phyloP scores from a whole-genome alignment of 2,329 filamentous ascomycete genomes.

The Alternaria ventricosa region DNA sequence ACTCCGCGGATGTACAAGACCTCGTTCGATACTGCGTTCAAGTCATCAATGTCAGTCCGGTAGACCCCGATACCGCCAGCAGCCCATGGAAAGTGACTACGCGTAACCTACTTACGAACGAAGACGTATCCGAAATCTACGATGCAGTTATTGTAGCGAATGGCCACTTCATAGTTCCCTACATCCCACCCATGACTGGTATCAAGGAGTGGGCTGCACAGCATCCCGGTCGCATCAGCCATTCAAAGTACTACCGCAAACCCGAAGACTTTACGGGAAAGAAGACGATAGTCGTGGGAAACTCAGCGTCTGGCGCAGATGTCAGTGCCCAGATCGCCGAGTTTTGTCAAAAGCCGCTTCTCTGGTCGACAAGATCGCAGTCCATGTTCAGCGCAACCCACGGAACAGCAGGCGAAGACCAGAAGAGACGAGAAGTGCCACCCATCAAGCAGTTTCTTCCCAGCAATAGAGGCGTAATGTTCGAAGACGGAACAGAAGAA shows the following conservation, averaged over 20 bases:
- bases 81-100: conserved; percentile 67
- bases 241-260: conserved; percentile 78
- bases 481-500: conserved; percentile 71
- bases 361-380: conserved; percentile 49
- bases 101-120: conserved; percentile 56
- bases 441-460: conserved; percentile 63
- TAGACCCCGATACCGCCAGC: conserved; percentile 24
- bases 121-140: conserved; percentile 58
- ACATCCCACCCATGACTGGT: conserved; percentile 51
- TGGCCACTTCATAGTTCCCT: conserved; percentile 57
- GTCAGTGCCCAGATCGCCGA: conserved; percentile 77
- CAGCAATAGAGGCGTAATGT: conserved; percentile 66
- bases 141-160: conserved; percentile 57
- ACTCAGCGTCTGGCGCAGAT: conserved; percentile 82
- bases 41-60: conserved; percentile 65
- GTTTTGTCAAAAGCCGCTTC: conserved; percentile 64
- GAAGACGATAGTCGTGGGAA: conserved; percentile 84
- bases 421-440: conserved; percentile 62
- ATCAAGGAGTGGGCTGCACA: conserved; percentile 50
- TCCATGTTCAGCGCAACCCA: conserved; percentile 23
- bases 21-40: conserved; percentile 74
- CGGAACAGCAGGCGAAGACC: conserved; percentile 27
- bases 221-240: conserved; percentile 51
- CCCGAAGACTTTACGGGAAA: conserved; percentile 67
- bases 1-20: conserved; percentile 70